A percentile compares a stretch with the other conserved stretches of the same genome.
These are phyloP conservation scores for Solanum lycopersicoides DNA, from an alignment of 257 asterid species.

Conservation along the genomic window DNA sequence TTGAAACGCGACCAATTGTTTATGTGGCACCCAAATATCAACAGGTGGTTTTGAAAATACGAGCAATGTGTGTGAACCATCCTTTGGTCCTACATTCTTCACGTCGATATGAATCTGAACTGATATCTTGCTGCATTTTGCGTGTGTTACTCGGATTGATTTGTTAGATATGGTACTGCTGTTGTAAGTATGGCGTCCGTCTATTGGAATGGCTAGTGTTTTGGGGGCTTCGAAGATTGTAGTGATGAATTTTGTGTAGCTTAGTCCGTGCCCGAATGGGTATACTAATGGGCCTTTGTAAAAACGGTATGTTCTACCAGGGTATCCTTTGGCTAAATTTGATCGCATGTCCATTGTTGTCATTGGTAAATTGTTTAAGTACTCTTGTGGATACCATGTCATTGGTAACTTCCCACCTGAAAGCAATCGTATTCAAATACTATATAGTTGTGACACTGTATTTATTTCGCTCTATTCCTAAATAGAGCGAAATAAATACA, in stretches of 20 bases:
- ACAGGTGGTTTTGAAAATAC: conserved; percentile 58
- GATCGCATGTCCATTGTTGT: conserved; percentile 70
- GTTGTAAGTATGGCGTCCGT: conserved; percentile 46
- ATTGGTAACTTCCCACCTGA: conserved; percentile 81
- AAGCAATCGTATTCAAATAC: neutral
- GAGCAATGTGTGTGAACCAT: conserved; percentile 57
- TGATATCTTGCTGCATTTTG: conserved; percentile 38
- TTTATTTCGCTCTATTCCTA: neutral
- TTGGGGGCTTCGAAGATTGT: conserved; percentile 42
- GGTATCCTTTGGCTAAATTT: conserved; percentile 43
- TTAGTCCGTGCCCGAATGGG: conserved; percentile 74
- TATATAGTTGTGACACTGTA: neutral
- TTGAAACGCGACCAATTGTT: conserved; percentile 55
- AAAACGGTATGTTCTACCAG: conserved; percentile 70
- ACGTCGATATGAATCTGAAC: conserved; percentile 37
- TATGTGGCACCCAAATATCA: conserved; percentile 45
- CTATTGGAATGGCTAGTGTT: conserved; percentile 34
- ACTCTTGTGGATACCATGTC: conserved; percentile 89
- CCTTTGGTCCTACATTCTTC: conserved; percentile 42
- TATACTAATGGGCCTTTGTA: conserved; percentile 63
- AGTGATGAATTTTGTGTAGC: conserved; percentile 62
- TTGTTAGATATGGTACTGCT: conserved; percentile 17
- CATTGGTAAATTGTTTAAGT: conserved; percentile 60
- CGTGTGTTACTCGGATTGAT: conserved; percentile 47
- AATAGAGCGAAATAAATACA: no score